Base-by-base conservation (phyloP, 176 grass and related monocot species). In the Oryza punctata region DNA sequence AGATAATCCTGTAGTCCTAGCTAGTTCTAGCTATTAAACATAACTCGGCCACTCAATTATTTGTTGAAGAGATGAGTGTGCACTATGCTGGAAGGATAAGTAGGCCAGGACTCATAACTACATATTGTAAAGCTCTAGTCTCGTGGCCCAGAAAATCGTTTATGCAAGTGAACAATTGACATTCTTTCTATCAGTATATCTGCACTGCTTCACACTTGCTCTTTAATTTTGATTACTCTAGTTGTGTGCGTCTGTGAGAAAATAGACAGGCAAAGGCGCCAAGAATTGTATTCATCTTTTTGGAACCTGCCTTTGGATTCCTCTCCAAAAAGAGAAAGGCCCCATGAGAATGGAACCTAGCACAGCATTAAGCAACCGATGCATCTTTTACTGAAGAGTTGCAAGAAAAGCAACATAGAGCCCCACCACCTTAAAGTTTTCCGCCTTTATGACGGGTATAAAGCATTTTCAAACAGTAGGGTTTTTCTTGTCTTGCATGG, bases 301-400 rank as follows among this genome's bases (percentile, higher is more conserved):
- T 23, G 4, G 54, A 43, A 64, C 52, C 23, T 72, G 1, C 67
- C 38, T 77, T 54, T 65, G 15, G 52, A 21, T 63, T 57, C 78
- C 49, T 46, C 25, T 24, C 40, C 18, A 47, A 73, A 82, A 26
- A 16, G 12, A 14, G 59, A 27, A 25, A 63, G 26, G 21, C 37
- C 47, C 35, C 47, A 21, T 71, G 40, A 29, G 21, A 77, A 29
- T 57, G n/a, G 26, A 54, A 63, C 65, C 15, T 61, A 63, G 79
- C 66, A 18, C 18, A 71, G 38, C 67, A n/a, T 40, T 78, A 69
- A 78, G 27, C 75, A 80, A 73, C 33, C n/a, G 14, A 38, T 75
- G 70, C 74, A 66, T 41, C 49, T 78, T 83, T 29, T 66, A 21
- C 30, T 44, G 10, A 83, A 77, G 32, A 21, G 73, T 59, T 72